These are phyloP conservation scores for Aspergillus conjunctus DNA, from an alignment of 495 filamentous ascomycete species.

Conservation along the genomic window DNA sequence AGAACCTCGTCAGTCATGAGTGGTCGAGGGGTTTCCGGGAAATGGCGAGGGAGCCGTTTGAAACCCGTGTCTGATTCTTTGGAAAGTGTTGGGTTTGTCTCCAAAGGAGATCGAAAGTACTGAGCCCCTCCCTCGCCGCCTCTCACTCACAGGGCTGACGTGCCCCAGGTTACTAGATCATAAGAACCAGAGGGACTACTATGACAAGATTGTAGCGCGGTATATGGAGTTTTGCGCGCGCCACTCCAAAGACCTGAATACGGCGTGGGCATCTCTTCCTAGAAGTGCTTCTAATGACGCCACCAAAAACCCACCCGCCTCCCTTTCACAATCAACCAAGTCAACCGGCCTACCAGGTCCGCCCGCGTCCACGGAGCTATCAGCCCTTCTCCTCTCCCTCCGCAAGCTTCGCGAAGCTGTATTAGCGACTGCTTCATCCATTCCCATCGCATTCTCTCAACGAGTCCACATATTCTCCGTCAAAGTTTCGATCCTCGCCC, in stretches of 20 bases:
- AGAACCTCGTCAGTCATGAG: slow-evolving; percentile 18
- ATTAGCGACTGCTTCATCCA: slow-evolving; percentile 62
- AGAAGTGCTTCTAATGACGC: slow-evolving; percentile 45
- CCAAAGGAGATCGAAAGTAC: slow-evolving; percentile 81
- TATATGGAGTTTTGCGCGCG: slow-evolving; percentile 86
- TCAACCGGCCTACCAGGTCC: slow-evolving; percentile 29
- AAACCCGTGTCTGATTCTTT: slow-evolving; percentile 75
- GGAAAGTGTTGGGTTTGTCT: slow-evolving; percentile 77
- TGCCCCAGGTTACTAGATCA: slow-evolving; percentile 67
- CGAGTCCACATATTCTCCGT: slow-evolving; percentile 80
- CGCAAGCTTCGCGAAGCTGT: slow-evolving; percentile 91
- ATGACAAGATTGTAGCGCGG: slow-evolving; percentile 77
- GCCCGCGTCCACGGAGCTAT: slow-evolving; percentile 54
- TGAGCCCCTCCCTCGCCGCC: slow-evolving; percentile 1
- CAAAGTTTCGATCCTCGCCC: slow-evolving; percentile 74
- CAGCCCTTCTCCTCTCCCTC: slow-evolving; percentile 69
- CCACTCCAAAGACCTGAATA: slow-evolving; percentile 67
- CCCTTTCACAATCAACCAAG: slow-evolving; percentile 29
- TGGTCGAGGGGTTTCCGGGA: slow-evolving; percentile 24
- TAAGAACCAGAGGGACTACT: slow-evolving; percentile 80
- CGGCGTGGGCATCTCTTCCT: slow-evolving; percentile 69
- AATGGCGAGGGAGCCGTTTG: slow-evolving; percentile 59
- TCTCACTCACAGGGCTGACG: slow-evolving; percentile 18
- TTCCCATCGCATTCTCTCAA: slow-evolving; percentile 62
- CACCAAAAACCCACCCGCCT: slow-evolving; percentile 43